Evolutionary conservation across 768 basidiomycete species (phyloP), one percentile per base, ranked within the genome.

Genomic region (Macrolepiota albuminosa): DNA sequence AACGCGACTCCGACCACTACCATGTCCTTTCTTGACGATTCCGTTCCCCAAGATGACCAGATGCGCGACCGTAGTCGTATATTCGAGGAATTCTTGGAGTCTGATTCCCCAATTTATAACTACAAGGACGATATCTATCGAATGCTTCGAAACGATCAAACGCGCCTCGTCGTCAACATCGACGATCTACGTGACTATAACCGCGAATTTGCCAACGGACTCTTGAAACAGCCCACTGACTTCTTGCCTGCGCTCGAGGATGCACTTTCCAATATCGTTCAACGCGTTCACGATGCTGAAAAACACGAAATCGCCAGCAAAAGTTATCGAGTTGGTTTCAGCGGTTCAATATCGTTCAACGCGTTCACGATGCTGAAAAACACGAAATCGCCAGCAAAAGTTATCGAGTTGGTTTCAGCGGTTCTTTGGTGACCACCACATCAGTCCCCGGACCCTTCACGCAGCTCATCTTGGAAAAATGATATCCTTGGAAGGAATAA

Each of bases 391-490:
- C 85, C 37, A 86, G 84, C 60, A 95, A 89, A 70, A 84, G 79
- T 64, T 98, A 87, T 75, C 88, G 89, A 65, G 81, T 98, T 58
- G 97, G 95, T 26, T 87, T 98, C 72, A 89, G 91, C 66, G 97
- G 97, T 54, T 95, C 7, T 99, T 99, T 72, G 97, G 97, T 48
- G 96, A 98, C 74, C 93, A 98, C 73, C 95, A 98, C 73, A 91
- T 95, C 72, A 98, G 90, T 73, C 97, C 97, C 50, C 83, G 97
- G 8, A 94, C 94, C 18, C 83, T 99, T 54, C 84, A 87, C 59
- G 90, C 94, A 34, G 81, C 84, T 61, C 89, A 98, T 72, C 84
- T 99, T 21, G 92, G 94, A 52, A 94, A 89, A 74, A 94, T 98
- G 94, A 92, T 98, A 69, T 95, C 91, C 37, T 73, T 99, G 37